These are phyloP conservation scores for Cucumis hystrix DNA, from an alignment of 306 rosid species.

Conservation along the genomic window DNA sequence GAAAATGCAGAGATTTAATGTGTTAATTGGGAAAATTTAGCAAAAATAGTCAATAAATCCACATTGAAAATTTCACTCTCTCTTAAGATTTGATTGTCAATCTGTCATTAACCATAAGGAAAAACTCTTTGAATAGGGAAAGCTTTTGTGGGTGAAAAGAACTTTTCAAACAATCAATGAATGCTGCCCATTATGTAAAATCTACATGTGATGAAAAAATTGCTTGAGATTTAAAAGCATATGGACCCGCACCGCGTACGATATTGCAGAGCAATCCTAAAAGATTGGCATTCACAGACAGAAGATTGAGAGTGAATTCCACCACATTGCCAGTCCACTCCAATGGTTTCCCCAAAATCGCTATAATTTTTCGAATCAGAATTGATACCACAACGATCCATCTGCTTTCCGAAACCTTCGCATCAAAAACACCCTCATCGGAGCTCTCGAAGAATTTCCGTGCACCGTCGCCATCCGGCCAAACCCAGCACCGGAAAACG, in stretches of 20 bases:
- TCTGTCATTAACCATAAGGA: not conserved
- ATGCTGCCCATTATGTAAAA: not conserved
- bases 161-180: not conserved
- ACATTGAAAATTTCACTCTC: not conserved
- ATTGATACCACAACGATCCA: slow-evolving; percentile 56
- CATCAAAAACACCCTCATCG: slow-evolving; percentile 15
- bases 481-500: slow-evolving; percentile 21
- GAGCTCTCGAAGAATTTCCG: slow-evolving; percentile 28
- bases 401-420: slow-evolving; percentile 17
- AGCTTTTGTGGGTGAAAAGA: not conserved
- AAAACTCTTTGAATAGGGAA: not conserved
- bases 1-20: not conserved
- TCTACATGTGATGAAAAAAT: not conserved
- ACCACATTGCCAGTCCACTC: slow-evolving; percentile 44
- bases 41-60: not conserved
- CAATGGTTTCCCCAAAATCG: slow-evolving; percentile 41
- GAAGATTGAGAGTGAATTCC: slow-evolving; percentile 58
- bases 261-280: slow-evolving; percentile 35
- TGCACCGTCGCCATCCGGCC: slow-evolving; percentile 15
- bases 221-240: not conserved
- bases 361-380: slow-evolving; percentile 33
- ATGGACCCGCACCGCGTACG: slow-evolving; percentile 26
- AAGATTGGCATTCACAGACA: slow-evolving; percentile 37
- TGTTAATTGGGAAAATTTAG: not conserved
- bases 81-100: not conserved